Conservation (phyloP, 768 basidiomycete species). For the Russula earlei region DNA sequence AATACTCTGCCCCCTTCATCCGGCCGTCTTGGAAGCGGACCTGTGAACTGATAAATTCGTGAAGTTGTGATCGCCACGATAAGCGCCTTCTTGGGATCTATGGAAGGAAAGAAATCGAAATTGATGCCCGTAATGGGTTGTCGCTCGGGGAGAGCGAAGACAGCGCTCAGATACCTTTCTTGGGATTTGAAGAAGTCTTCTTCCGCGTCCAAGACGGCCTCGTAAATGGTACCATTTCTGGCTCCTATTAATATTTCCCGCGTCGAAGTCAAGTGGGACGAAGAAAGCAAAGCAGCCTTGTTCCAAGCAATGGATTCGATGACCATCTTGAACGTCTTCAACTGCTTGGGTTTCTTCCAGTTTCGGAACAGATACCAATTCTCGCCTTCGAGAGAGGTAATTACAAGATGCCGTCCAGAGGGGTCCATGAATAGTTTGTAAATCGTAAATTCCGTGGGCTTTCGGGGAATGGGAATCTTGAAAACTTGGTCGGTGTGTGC, state of each 20-base stretch:
- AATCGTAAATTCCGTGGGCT: conserved; percentile 66
- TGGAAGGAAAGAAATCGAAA: conserved; percentile 64
- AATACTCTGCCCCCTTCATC: conserved; percentile 77
- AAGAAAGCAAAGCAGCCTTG: conserved; percentile 51
- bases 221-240: conserved; percentile 77
- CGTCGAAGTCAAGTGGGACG: conserved; percentile 63
- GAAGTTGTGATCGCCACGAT: conserved; percentile 79
- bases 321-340: conserved; percentile 76
- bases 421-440: conserved; percentile 87
- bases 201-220: conserved; percentile 81
- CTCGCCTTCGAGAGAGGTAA: conserved; percentile 82
- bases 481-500: conserved; percentile 79
- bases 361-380: conserved; percentile 84
- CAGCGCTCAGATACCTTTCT: conserved; percentile 64
- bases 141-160: conserved; percentile 71
- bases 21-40: conserved; percentile 50
- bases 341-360: conserved; percentile 72
- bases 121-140: conserved; percentile 79
- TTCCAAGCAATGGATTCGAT: conserved; percentile 94
- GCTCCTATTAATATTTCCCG: conserved; percentile 83
- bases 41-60: conserved; percentile 85
- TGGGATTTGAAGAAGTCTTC: conserved; percentile 89
- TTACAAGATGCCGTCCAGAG: conserved; percentile 80
- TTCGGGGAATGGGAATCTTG: conserved; percentile 67
- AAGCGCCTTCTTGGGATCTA: conserved; percentile 52